phyloP scores from a whole-genome alignment of 257 asterid species.

The Solanum virginianum region DNA sequence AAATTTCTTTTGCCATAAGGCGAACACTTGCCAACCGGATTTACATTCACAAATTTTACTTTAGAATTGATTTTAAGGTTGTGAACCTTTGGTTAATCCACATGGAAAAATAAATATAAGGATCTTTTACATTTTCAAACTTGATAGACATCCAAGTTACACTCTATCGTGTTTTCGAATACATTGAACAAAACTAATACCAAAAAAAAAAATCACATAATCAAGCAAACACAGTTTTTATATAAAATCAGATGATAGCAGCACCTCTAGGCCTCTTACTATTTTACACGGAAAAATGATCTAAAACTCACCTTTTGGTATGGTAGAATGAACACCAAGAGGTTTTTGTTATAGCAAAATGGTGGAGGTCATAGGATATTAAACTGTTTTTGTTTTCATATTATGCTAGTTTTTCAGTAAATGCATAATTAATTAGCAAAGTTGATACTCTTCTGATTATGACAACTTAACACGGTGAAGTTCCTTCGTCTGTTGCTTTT shows the following conservation, averaged over 20 bases:
- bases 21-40: background rate
- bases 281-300: background rate
- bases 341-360: too few species aligned
- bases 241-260: background rate
- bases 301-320: background rate
- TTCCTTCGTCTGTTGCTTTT: too few species aligned
- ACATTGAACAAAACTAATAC: background rate
- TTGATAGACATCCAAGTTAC: background rate
- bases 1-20: conserved; percentile 4
- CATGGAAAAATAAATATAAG: background rate
- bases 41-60: background rate
- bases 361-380: too few species aligned
- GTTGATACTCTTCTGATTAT: too few species aligned
- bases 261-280: background rate
- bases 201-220: background rate
- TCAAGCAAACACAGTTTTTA: background rate
- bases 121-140: background rate
- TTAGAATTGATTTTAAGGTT: background rate
- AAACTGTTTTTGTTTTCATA: too few species aligned
- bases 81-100: conserved; percentile 2
- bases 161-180: background rate
- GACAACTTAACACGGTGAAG: too few species aligned
- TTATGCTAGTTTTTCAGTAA: too few species aligned
- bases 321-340: too few species aligned
- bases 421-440: too few species aligned